A percentile compares a stretch with the other conserved stretches of the same genome.
Evolutionary conservation across 2,329 filamentous ascomycete genomes (phyloP).

Genomic region (Hirsutella thompsonii): DNA sequence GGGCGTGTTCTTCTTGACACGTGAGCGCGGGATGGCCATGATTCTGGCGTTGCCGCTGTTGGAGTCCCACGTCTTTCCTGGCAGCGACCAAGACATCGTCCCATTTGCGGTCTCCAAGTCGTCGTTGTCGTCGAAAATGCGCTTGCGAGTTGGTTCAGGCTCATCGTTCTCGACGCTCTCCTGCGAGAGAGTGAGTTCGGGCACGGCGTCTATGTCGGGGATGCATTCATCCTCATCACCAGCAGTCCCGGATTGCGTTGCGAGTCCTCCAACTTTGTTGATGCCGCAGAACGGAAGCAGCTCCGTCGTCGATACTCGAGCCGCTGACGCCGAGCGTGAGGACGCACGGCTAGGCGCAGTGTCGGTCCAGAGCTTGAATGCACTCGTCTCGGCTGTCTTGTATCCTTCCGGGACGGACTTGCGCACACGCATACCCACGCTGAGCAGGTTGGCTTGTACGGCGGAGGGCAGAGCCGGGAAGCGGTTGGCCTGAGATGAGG

Average conservation of each 20-base stretch:
- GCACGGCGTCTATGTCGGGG: slow-evolving; percentile 25
- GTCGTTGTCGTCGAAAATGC: slow-evolving; percentile 29
- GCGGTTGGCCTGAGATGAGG: slow-evolving; percentile 10
- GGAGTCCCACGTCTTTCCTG: slow-evolving; percentile 18
- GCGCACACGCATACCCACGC: slow-evolving; percentile 86
- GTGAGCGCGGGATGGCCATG: slow-evolving; percentile 33
- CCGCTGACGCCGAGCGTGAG: slow-evolving; percentile 1
- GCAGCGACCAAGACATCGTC: background rate
- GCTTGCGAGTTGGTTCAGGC: slow-evolving; percentile 28
- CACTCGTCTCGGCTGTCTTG: slow-evolving; percentile 50
- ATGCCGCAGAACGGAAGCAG: slow-evolving; percentile 72
- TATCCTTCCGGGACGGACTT: slow-evolving; percentile 92
- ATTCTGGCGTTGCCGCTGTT: slow-evolving; percentile 27
- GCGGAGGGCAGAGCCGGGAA: slow-evolving; percentile 44
- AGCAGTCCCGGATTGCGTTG: slow-evolving; percentile 38
- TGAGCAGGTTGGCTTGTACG: slow-evolving; percentile 73
- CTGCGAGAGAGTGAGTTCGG: slow-evolving; percentile 41
- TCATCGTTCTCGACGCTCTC: slow-evolving; percentile 31
- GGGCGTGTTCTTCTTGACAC: slow-evolving; percentile 12
- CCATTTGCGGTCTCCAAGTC: slow-evolving; percentile 4
- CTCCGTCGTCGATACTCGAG: slow-evolving; percentile 34
- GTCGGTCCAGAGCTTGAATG: slow-evolving; percentile 38
- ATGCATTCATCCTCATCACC: slow-evolving; percentile 15
- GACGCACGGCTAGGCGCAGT: slow-evolving; percentile 7
- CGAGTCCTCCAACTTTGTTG: slow-evolving; percentile 59